phyloP scores from a whole-genome alignment of 768 basidiomycete genomes.

The Rhizopogon roseolus region DNA sequence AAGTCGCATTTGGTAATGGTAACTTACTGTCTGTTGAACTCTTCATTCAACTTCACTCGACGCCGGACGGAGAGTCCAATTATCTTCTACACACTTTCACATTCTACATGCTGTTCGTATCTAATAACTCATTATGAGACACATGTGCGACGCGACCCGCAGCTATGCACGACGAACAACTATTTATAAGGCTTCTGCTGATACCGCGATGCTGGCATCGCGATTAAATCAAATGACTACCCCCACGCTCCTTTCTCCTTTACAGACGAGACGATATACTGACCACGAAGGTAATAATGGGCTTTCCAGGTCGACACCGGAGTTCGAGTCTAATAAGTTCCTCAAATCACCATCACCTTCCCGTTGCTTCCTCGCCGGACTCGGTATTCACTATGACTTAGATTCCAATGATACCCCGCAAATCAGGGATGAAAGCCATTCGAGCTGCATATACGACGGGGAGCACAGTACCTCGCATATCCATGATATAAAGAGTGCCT shows the following conservation, averaged over 20 bases:
- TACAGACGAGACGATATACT: slow-evolving; percentile 10
- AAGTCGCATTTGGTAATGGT: neutral
- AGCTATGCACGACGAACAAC: slow-evolving; percentile 10
- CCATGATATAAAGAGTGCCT: neutral
- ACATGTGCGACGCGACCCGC: slow-evolving; percentile 18
- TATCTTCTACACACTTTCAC: neutral
- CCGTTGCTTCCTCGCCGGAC: slow-evolving; percentile 17
- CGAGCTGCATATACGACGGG: neutral
- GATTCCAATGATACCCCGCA: neutral
- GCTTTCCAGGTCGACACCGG: neutral
- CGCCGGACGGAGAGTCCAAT: too few relatives aligned
- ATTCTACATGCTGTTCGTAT: slow-evolving; percentile 6
- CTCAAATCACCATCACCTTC: slow-evolving; percentile 4
- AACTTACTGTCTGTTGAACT: too few relatives aligned
- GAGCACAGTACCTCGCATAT: neutral
- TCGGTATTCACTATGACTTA: slow-evolving; percentile 17
- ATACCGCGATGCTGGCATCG: slow-evolving; percentile 27
- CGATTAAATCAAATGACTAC: slow-evolving; percentile 12
- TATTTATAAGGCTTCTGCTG: slow-evolving; percentile 7
- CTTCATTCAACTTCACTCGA: neutral
- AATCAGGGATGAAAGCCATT: neutral
- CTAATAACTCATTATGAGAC: slow-evolving; percentile 16
- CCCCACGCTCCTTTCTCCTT: slow-evolving; percentile 26
- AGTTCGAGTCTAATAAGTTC: slow-evolving; percentile 29
- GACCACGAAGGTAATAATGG: neutral